Base-by-base conservation (phyloP, 345 rosid species). In the Litchi chinensis region DNA sequence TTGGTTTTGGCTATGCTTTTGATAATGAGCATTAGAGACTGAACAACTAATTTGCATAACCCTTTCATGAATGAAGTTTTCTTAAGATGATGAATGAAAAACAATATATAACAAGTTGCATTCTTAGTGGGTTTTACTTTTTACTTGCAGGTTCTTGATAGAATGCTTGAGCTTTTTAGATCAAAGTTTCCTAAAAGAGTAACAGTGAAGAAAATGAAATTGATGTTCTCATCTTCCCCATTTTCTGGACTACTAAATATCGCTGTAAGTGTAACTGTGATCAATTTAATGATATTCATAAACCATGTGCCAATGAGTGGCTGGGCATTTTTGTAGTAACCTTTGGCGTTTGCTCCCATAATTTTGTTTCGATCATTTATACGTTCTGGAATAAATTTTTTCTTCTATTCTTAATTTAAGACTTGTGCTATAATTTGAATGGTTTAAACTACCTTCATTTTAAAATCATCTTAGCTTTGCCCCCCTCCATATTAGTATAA, bases 191-290 rank as follows among this genome's bases (percentile, higher is more conserved):
- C 75, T 68, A 85, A 44, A 71, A 77, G 12, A 69, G 70, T 73
- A 67, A 80, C 32, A 43, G 77, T 75, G 74, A 75, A 62, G 76
- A 87, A 50, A 77, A 37, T 84, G 74, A 86, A 77, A 76, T 73
- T 71, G 40, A 37, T 77, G 71, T 79, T 90, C 79, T 75, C 83
- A 18, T 83, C 84, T 39, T 76, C 82, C 52, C 98, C 98, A n/a
- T 81, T 81, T 79, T 81, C 88, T 75, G 97, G 92, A 73, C 82
- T 95, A 77, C 80, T 92, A 77, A 93, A 92, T 86, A 87, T 93
- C 68, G 98, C 95, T 83, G 98, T 95, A 86, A 93, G 98, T 89
- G 24, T 70, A 50, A 65, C 74, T 71, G 67, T 81, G 72, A 44
- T 76, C 57, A 39, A 65, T 60, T 76, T 56, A 71, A 13, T 28